phyloP scores from a whole-genome alignment of 2,329 filamentous ascomycete genomes.

The Fusarium sp. region DNA sequence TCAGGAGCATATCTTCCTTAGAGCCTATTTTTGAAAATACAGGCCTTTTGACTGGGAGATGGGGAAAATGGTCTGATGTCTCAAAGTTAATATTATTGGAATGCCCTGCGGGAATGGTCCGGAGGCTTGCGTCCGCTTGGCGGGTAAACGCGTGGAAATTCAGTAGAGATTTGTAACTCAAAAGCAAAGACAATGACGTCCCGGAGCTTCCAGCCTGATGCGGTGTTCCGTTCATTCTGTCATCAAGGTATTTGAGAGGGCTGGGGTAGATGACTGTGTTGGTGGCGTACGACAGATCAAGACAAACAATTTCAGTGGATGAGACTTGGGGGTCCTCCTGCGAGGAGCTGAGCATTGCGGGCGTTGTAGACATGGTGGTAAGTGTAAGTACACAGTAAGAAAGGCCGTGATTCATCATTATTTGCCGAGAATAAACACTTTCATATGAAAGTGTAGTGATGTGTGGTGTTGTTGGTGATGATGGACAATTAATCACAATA shows the following conservation, averaged over 20 bases:
- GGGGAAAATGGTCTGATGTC: background rate
- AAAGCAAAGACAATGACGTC: slow-evolving; percentile 1
- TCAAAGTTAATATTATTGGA: slow-evolving; percentile 18
- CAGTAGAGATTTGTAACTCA: background rate
- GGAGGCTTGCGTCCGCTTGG: background rate
- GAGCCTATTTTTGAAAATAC: background rate
- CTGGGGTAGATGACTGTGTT: slow-evolving; percentile 13
- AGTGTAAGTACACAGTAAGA: background rate
- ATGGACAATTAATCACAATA: background rate
- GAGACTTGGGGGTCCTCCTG: background rate
- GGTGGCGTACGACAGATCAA: slow-evolving; percentile 26
- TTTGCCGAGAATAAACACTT: background rate
- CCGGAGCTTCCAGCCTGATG: background rate
- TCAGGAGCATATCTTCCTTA: background rate
- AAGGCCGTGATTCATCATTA: background rate
- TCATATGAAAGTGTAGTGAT: background rate
- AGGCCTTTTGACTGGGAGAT: background rate
- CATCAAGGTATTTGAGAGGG: background rate
- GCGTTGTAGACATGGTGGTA: background rate
- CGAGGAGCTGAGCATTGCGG: slow-evolving; percentile 12
- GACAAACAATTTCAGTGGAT: slow-evolving; percentile 15
- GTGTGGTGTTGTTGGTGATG: background rate
- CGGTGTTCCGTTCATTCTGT: background rate
- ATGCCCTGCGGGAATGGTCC: slow-evolving; percentile 3
- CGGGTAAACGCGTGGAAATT: slow-evolving; percentile 1